Base-by-base conservation (phyloP, 345 rosid species). In the Noccaea bulbosa region DNA sequence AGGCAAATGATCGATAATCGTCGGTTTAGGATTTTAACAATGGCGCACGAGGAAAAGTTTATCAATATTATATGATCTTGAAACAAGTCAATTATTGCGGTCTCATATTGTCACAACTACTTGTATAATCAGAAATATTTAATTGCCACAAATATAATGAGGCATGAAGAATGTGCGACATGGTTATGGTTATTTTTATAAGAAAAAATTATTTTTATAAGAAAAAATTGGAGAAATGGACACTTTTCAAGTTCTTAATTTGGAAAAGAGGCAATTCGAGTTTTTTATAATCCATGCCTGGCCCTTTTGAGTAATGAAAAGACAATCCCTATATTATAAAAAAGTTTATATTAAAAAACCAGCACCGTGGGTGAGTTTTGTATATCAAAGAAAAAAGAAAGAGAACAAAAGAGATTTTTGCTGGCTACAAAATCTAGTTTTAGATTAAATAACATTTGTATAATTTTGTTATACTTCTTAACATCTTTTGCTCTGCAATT, bases 131-230 rank as follows among this genome's bases (percentile, higher is more conserved):
- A 62, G 47, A 14, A 52, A 11, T 30, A 7, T 11, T n/a, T 38
- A 7, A 5, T 48, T 52, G 40, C 35, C 8, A 59, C 51, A 8
- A 49, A 30, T 22, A 30, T 48, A 48, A 41, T n/a, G 62, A 52
- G 62, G 63, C 55, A 71, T 41, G 65, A 33, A 62, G 35, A 43
- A 53, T 11, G n/a, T n/a, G 69, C 32, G 6, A 62, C 63, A 17
- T 34, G 46, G 14, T 20, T 12, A 22, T n/a, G n/a, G n/a, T n/a
- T n/a, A n/a, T n/a, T n/a, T n/a, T n/a, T n/a, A n/a, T n/a, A n/a
- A n/a, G n/a, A n/a, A n/a, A n/a, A n/a, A n/a, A n/a, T n/a, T n/a
- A n/a, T n/a, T n/a, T n/a, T n/a, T n/a, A n/a, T n/a, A n/a, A n/a
- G n/a, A n/a, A n/a, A n/a, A n/a, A n/a, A n/a, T n/a, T n/a, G n/a